Evolutionary conservation across 805 yeast genomes (phyloP), one percentile per base, ranked within the genome.

Genomic region (Wickerhamiella spandovensis): DNA sequence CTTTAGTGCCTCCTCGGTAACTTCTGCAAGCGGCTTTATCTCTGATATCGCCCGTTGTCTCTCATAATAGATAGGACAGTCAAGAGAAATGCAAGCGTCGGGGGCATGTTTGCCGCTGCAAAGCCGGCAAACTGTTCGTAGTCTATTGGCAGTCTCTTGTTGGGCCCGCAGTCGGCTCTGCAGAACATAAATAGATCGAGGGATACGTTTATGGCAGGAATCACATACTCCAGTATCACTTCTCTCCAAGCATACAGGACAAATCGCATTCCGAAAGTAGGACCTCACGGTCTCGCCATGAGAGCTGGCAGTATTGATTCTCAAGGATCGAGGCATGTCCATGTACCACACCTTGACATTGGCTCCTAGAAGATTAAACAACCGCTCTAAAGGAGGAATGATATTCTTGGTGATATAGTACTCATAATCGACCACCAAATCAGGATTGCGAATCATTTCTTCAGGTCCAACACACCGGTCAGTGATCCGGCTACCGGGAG

Each of bases 311-410:
- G 39, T 50, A 18, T 10, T n/a, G 13, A n/a, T 20, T 42, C 43
- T 48, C 17, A 28, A 30, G 5, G 50, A 28, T 3, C 54, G 49
- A 0, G 95, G 86, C 69, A 88, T 70, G 24, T 79, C 84, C 10
- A 65, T 64, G 54, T 79, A 84, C 98, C 98, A 92, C 3, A 69
- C 70, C 42, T 71, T 70, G 5, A 89, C 73, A 65, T 87, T 83
- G 2, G 84, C 92, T 0, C 98, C 98, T 51, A 87, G 66, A 13
- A 90, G 65, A 57, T 79, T 83, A 64, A 92, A 84, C 2, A 90
- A 68, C 52, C 98, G 68, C 54, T 86, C 94, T 49, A 92, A 66
- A 0, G 98, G 97, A 1, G 98, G 97, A 8, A 90, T 78, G 45
- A 92, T 65, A 2, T 86, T 86, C 59, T 85, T 82, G 2, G 76